phyloP scores from a whole-genome alignment of 441 rosid species.

The Gossypium gossypioides region DNA sequence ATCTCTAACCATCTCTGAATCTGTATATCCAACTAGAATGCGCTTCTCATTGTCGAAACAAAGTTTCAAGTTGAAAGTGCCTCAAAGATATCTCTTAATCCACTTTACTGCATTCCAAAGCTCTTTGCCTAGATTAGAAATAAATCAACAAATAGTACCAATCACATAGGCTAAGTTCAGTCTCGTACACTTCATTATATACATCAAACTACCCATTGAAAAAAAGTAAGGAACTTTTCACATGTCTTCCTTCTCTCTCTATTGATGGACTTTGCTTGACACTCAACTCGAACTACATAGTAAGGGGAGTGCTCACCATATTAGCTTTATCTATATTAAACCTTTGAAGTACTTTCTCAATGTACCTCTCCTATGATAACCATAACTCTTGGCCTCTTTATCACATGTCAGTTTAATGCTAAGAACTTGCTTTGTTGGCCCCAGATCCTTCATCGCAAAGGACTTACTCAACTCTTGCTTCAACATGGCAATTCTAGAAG shows the following conservation, averaged over 20 bases:
- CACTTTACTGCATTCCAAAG: no score
- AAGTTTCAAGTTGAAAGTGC: no score
- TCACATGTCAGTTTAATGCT: no score
- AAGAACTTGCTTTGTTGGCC: not conserved
- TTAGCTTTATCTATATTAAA: not conserved
- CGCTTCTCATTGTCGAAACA: no score
- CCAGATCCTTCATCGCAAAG: not conserved
- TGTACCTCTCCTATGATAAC: not conserved
- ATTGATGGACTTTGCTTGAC: not conserved
- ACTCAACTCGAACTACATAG: not conserved
- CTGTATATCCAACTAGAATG: not conserved
- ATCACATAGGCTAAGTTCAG: no score
- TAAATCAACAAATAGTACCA: no score
- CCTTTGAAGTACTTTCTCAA: not conserved
- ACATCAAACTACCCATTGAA: not conserved
- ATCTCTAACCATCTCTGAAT: not conserved
- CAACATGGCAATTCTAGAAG: no score
- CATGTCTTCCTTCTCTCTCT: not conserved
- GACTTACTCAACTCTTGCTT: not conserved
- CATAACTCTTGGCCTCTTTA: not conserved
- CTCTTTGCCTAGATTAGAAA: no score
- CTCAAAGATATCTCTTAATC: no score
- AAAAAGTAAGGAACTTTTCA: not conserved
- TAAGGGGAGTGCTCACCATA: not conserved
- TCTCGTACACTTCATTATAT: not conserved